Evolutionary conservation across 148 eudicot species (phyloP).

Genomic region (Rhododendron mucronatum): DNA sequence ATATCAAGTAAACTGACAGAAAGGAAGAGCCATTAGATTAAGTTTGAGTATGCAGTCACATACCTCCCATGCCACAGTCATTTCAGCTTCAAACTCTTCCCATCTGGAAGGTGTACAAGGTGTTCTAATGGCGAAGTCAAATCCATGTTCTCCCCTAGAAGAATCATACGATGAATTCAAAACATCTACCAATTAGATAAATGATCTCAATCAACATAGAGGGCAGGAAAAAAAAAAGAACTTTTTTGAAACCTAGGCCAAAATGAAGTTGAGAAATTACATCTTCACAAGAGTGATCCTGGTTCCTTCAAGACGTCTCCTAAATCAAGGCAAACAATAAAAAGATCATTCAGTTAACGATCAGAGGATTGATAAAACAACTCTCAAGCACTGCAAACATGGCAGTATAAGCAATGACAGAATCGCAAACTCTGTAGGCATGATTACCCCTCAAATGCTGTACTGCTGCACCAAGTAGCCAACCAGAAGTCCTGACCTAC

Average conservation of each 20-base stretch:
- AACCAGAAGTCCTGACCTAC: slow-evolving; percentile 96
- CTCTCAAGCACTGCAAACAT: slow-evolving; percentile 6
- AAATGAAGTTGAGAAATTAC: slow-evolving; percentile 30
- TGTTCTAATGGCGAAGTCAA: slow-evolving; percentile 83
- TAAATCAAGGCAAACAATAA: slow-evolving; percentile 31
- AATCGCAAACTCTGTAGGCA: slow-evolving; percentile 5
- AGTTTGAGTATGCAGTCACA: slow-evolving; percentile 15
- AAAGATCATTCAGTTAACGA: slow-evolving; percentile 15
- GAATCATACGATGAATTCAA: slow-evolving; percentile 8
- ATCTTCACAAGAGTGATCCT: slow-evolving; percentile 75
- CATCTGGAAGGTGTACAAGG: slow-evolving; percentile 95
- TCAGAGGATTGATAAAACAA: not conserved
- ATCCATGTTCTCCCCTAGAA: slow-evolving; percentile 76
- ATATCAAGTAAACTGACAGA: not conserved
- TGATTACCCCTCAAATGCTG: slow-evolving; percentile 75
- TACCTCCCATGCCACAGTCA: slow-evolving; percentile 94
- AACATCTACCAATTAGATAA: slow-evolving; percentile 1
- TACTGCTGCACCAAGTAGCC: slow-evolving; percentile 85
- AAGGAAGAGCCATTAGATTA: not conserved
- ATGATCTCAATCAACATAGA: not conserved
- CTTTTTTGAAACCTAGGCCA: not conserved
- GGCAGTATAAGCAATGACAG: not conserved
- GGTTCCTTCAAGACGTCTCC: slow-evolving; percentile 92
- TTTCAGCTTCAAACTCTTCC: slow-evolving; percentile 83
- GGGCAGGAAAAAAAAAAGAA: not conserved